Conservation (phyloP, 1,284 basidiomycete species). For the Austroboletus novae-zelandiae region DNA sequence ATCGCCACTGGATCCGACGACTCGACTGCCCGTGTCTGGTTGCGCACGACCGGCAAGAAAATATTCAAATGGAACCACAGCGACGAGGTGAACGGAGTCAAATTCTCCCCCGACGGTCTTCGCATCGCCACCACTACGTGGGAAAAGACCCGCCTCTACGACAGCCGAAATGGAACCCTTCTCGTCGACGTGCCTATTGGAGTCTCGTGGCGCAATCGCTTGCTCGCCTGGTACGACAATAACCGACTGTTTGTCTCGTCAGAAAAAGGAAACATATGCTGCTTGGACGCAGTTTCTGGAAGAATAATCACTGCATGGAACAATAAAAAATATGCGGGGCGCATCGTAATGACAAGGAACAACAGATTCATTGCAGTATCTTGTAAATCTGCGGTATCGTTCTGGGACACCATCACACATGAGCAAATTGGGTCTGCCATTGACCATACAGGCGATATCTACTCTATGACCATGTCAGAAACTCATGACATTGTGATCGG, state of each 20-base stretch:
- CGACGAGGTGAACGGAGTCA: neutral
- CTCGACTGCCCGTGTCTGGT: neutral
- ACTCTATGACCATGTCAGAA: neutral
- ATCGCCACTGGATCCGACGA: neutral
- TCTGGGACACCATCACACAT: neutral
- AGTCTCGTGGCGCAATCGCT: neutral
- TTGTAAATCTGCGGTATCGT: neutral
- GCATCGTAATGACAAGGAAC: neutral
- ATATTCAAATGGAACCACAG: neutral
- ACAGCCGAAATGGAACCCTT: neutral
- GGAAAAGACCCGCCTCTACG: neutral
- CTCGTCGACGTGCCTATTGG: neutral
- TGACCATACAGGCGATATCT: neutral
- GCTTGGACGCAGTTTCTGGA: neutral
- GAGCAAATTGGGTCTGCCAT: neutral
- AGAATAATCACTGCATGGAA: neutral
- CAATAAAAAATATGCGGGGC: neutral
- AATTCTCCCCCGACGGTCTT: neutral
- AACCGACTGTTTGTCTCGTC: neutral
- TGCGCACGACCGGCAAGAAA: neutral
- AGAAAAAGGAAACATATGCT: neutral
- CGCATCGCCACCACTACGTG: neutral
- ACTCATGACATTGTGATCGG: neutral
- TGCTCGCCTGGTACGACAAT: neutral
- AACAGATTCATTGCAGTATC: neutral